Evolutionary conservation across 148 eudicot species (phyloP).

Genomic region (Agrostemma githago): DNA sequence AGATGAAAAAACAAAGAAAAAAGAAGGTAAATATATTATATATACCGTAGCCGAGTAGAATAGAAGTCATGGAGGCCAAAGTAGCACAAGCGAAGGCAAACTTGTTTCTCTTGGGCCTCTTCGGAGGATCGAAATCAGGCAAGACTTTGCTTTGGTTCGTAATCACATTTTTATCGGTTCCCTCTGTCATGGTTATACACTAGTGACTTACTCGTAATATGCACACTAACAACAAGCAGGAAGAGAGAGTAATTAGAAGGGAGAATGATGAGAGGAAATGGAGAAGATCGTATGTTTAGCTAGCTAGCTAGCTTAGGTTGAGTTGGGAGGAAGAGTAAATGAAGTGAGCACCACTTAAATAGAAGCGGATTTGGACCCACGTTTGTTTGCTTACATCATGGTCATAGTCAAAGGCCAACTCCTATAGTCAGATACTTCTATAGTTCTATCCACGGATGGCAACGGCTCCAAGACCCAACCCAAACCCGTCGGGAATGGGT

Average conservation of each 20-base stretch:
- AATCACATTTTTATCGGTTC: background rate
- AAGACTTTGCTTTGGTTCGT: conserved; percentile 13
- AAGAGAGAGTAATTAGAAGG: background rate
- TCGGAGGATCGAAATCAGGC: conserved; percentile 26
- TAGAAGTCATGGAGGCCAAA: conserved; percentile 55
- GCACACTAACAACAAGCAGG: background rate
- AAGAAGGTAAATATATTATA: background rate
- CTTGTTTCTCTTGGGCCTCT: conserved; percentile 44
- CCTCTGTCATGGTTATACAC: conserved; percentile 1
- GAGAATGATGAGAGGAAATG: background rate
- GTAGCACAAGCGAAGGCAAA: conserved; percentile 53
- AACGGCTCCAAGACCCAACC: no score
- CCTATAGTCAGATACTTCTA: no score
- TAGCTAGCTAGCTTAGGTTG: background rate
- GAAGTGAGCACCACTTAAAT: conserved; percentile 3
- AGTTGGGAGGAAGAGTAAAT: background rate
- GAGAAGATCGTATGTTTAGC: background rate
- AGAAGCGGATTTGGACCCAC: background rate
- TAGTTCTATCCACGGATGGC: no score
- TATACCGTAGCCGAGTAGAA: conserved; percentile 51
- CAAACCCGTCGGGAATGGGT: no score
- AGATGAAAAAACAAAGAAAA: no score
- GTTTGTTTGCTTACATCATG: conserved; percentile 6
- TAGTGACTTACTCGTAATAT: no score
- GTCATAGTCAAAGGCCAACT: background rate